Base-by-base conservation (phyloP, 805 yeast species). In the Kazachstania bromeliacearum region DNA sequence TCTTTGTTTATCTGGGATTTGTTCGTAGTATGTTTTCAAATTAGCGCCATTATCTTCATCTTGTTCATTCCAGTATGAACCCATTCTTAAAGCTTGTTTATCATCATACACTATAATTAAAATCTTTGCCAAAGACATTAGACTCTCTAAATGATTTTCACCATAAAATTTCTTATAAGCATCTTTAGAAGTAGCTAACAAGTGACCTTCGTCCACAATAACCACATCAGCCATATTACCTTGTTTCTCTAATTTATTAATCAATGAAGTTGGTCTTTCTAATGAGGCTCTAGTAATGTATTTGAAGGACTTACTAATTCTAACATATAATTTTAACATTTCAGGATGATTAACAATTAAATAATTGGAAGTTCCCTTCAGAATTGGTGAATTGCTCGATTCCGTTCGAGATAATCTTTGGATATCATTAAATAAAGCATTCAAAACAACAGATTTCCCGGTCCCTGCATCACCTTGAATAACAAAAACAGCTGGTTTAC, bases 391-490 rank as follows among this genome's bases (percentile, higher is more conserved):
- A 5, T 31, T 31, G 18, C 41, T 42, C 16, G 31, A 19, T 12
- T 37, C 37, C 2, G 42, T 24, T 31, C 43, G 46, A 3, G 64
- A 42, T 4, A 47, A 23, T 27, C 44, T 53, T 41, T 67, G 72
- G 12, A 67, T 53, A 12, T 66, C 68, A 38, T 67, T 65, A 45
- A 68, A 66, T 18, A 68, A 32, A 5, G 69, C 47, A 36, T 68
- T 67, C 37, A 67, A 45, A 7, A 67, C 56, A 3, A 64, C 71
- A 12, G 67, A 60, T 42, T 67, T 68, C 9, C 73, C 73, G 0
- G 73, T 68, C 17, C 73, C 73, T 5, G 72, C 71, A 50, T 66
- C 70, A 34, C 73, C 73, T 40, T 66, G 60, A 34, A 68, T 64
- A 1, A 66, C 64, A 45, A 59, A 67, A 43, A 64, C 55, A 0